Conservation (phyloP, 345 rosid genomes). For the Sisymbrium altissimum region DNA sequence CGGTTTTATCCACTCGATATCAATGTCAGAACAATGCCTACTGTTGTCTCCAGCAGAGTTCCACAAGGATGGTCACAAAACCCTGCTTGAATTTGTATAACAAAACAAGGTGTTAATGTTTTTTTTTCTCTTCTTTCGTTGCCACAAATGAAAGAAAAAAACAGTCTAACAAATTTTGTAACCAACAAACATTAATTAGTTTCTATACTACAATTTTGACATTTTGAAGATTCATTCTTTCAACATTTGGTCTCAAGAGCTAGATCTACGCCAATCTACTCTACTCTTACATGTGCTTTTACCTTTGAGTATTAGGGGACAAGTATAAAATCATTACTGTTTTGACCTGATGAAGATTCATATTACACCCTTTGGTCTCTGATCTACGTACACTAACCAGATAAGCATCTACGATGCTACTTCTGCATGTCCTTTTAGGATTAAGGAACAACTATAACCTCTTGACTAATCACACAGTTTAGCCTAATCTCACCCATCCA, state of each 20-base stretch:
- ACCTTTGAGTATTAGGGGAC: neutral
- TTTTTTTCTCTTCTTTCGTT: neutral
- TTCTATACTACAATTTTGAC: slow-evolving; percentile 9
- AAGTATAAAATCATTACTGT: neutral
- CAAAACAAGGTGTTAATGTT: neutral
- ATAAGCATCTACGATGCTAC: neutral
- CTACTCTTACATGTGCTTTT: neutral
- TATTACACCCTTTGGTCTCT: neutral
- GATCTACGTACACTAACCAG: neutral
- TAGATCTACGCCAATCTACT: neutral
- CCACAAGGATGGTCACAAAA: slow-evolving; percentile 44
- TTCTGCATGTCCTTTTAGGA: neutral
- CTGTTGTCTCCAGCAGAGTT: slow-evolving; percentile 37
- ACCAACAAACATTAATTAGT: slow-evolving; percentile 21
- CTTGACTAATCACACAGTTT: neutral
- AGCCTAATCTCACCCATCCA: too few species aligned
- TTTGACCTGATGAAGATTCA: neutral
- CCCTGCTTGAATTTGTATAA: slow-evolving; percentile 13
- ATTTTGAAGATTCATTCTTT: neutral
- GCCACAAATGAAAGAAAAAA: slow-evolving; percentile 1
- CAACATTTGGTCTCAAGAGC: neutral
- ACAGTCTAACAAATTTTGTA: slow-evolving; percentile 23
- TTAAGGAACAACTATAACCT: neutral
- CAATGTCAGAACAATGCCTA: slow-evolving; percentile 53
- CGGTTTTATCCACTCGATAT: slow-evolving; percentile 66